These are phyloP conservation scores for Parachaetomium inaequale DNA, from an alignment of 495 filamentous ascomycete genomes.

Conservation along the genomic window DNA sequence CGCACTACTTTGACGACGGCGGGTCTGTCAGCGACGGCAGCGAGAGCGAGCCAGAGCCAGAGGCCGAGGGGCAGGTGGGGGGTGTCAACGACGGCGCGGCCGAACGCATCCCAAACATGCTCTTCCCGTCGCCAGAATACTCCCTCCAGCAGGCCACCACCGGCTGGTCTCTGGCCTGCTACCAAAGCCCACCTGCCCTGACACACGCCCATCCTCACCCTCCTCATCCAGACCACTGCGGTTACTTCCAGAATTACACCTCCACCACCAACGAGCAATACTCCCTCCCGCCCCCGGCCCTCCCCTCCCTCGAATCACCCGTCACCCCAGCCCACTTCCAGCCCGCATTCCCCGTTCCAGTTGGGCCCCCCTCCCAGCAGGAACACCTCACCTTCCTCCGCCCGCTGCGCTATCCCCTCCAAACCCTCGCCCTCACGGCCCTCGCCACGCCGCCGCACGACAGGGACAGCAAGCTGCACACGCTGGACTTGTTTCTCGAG, in stretches of 20 bases:
- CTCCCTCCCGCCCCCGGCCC: not conserved
- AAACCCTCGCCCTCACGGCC: not conserved
- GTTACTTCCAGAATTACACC: not conserved
- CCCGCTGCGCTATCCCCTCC: constrained; percentile 4
- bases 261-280: not conserved
- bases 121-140: not conserved
- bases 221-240: not conserved
- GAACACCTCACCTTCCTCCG: constrained; percentile 13
- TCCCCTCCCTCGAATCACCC: constrained; percentile 8
- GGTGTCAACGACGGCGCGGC: constrained; percentile 1
- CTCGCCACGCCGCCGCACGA: not conserved
- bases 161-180: not conserved
- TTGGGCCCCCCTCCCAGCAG: not conserved
- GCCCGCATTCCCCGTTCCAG: not conserved
- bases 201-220: not conserved
- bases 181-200: not conserved
- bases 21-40: constrained; percentile 59
- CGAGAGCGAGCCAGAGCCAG: constrained; percentile 39
- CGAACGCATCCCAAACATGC: not conserved
- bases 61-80: not conserved
- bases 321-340: not conserved
- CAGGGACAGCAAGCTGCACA: not conserved
- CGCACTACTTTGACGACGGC: constrained; percentile 84
- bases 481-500: not conserved
- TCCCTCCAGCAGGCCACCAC: not conserved